A percentile compares a stretch with the other conserved stretches of the same genome.
Evolutionary conservation across 768 basidiomycete species (phyloP).

Genomic region (Pisolithus tinctorius): DNA sequence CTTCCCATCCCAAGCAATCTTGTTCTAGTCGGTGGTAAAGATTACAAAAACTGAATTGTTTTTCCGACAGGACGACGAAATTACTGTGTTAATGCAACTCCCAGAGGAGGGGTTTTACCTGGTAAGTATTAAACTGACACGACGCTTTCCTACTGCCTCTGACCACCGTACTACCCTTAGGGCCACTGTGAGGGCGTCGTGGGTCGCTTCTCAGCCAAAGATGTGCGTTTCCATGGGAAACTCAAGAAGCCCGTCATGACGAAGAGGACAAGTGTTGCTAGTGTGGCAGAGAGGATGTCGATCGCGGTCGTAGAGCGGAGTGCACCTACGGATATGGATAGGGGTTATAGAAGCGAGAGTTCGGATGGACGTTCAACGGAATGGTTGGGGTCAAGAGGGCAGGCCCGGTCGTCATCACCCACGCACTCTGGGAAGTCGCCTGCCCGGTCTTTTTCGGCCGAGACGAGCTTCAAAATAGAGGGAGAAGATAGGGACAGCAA

Average conservation of each 20-base stretch:
- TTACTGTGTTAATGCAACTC: conserved; percentile 70
- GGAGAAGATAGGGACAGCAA: background rate
- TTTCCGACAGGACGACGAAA: conserved; percentile 60
- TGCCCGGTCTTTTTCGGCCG: background rate
- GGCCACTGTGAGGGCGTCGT: conserved; percentile 88
- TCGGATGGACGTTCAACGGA: background rate
- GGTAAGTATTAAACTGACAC: conserved; percentile 34
- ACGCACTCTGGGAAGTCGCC: background rate
- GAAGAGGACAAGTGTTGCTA: conserved; percentile 39
- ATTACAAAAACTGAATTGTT: background rate
- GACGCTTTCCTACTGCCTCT: background rate
- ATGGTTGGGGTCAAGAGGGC: background rate
- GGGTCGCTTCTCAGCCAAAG: conserved; percentile 56
- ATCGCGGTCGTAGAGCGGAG: conserved; percentile 12
- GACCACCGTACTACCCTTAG: conserved; percentile 27
- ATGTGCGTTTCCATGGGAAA: conserved; percentile 65
- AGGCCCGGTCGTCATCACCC: background rate
- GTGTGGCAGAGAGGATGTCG: conserved; percentile 11
- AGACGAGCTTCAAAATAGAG: background rate
- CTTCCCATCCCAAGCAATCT: too few relatives aligned
- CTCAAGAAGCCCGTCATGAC: conserved; percentile 78
- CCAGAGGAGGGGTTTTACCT: conserved; percentile 51
- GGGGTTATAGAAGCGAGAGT: conserved; percentile 3
- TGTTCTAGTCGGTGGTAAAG: too few relatives aligned
- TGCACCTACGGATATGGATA: background rate